Conservation (phyloP, 768 basidiomycete species). For the Boletus subcaerulescens region DNA sequence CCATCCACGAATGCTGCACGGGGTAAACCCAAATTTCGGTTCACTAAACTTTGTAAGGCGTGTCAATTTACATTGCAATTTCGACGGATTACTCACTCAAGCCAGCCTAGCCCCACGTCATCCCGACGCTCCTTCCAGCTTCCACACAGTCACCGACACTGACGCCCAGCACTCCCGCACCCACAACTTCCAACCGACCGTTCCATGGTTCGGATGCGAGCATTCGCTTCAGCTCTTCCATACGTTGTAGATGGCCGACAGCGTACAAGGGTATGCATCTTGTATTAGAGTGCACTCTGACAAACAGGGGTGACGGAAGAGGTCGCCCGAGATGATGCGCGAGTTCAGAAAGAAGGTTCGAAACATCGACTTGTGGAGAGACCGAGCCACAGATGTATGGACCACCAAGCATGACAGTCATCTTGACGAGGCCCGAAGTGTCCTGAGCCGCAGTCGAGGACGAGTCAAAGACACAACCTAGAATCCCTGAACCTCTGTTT, state of each 20-base stretch:
- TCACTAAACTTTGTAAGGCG: conserved; percentile 8
- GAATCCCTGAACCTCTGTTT: conserved; percentile 43
- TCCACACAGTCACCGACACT: conserved; percentile 86
- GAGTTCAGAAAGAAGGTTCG: conserved; percentile 31
- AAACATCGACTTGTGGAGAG: conserved; percentile 24
- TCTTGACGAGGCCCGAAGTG: conserved; percentile 53
- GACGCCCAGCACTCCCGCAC: conserved; percentile 85
- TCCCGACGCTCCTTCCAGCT: conserved; percentile 60
- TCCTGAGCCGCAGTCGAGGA: conserved; percentile 67
- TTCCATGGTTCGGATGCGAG: conserved; percentile 43
- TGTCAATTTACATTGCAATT: conserved; percentile 12
- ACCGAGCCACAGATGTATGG: conserved; percentile 43
- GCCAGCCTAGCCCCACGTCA: conserved; percentile 33
- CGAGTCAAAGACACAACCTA: conserved; percentile 92
- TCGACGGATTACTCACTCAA: conserved; percentile 13
- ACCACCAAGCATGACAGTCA: conserved; percentile 91
- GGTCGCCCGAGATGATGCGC: conserved; percentile 42
- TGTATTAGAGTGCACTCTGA: conserved; percentile 50
- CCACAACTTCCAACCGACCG: conserved; percentile 59
- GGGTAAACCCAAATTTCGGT: conserved; percentile 2
- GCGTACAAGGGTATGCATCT: conserved; percentile 77
- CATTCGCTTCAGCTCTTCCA: conserved; percentile 53
- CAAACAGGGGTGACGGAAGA: conserved; percentile 56
- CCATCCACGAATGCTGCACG: conserved; percentile 2
- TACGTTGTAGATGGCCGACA: conserved; percentile 69